These are phyloP conservation scores for Gelatoporia subvermispora DNA, from an alignment of 768 basidiomycete species.

Conservation along the genomic window DNA sequence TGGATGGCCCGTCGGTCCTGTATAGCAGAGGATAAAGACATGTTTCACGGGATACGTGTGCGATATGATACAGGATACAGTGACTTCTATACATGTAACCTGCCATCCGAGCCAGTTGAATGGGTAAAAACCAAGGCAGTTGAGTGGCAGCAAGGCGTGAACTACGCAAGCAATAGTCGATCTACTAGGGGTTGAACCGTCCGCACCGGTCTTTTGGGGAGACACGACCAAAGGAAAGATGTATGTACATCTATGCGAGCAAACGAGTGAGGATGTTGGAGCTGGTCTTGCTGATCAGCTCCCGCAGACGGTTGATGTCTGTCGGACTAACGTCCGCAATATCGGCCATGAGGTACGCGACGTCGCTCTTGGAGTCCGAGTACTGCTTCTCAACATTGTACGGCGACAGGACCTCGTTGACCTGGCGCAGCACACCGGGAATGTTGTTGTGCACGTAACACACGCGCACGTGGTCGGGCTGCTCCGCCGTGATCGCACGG, in stretches of 20 bases:
- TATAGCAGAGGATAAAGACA: background rate
- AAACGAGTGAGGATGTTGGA: constrained; percentile 90
- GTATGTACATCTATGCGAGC: constrained; percentile 48
- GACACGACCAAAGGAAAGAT: background rate
- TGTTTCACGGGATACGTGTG: background rate
- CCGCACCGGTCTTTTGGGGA: constrained; percentile 27
- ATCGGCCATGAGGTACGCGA: constrained; percentile 96
- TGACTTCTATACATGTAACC: background rate
- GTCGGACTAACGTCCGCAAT: constrained; percentile 83
- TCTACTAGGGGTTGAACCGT: constrained; percentile 25
- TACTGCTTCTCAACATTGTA: constrained; percentile 99
- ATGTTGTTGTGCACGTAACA: constrained; percentile 96
- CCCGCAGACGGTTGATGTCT: constrained; percentile 75
- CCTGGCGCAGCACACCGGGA: constrained; percentile 89
- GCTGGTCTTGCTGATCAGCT: constrained; percentile 69
- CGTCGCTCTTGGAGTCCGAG: constrained; percentile 92
- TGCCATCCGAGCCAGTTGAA: constrained; percentile 14
- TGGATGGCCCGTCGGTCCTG: background rate
- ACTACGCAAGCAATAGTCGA: constrained; percentile 10
- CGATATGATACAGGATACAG: background rate
- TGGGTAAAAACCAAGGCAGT: constrained; percentile 34
- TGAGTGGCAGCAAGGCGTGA: constrained; percentile 39
- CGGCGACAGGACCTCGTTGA: constrained; percentile 90
- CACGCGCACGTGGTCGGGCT: constrained; percentile 76
- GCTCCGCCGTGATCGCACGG: constrained; percentile 83